Evolutionary conservation across 495 filamentous ascomycete species (phyloP).

Genomic region (Monascus purpureus): DNA sequence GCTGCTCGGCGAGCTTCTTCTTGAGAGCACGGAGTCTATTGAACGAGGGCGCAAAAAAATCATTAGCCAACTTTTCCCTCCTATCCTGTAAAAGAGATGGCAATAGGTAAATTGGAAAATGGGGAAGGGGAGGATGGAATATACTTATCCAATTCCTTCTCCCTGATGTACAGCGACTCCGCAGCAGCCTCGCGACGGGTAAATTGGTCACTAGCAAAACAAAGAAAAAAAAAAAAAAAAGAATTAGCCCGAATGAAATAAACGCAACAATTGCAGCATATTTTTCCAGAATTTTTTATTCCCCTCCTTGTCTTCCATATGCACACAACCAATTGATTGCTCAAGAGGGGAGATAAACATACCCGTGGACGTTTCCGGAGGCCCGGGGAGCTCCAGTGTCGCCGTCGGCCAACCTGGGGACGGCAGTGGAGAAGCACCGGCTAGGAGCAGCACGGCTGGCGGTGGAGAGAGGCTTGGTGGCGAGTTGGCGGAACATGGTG

Average conservation of each 20-base stretch:
- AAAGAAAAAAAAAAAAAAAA: background rate
- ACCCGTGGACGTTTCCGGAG: slow-evolving; percentile 21
- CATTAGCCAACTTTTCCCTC: slow-evolving; percentile 1
- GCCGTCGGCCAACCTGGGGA: slow-evolving; percentile 48
- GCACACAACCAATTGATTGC: too few species aligned
- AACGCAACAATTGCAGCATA: background rate
- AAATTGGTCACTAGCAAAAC: slow-evolving; percentile 61
- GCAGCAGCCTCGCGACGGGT: slow-evolving; percentile 75
- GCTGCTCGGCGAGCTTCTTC: slow-evolving; percentile 67
- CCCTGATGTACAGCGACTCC: slow-evolving; percentile 69
- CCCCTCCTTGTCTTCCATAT: background rate
- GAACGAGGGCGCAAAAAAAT: background rate
- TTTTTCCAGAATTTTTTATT: too few species aligned
- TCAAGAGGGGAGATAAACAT: slow-evolving; percentile 7
- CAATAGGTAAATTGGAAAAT: too few species aligned
- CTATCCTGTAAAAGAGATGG: too few species aligned
- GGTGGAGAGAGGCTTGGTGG: slow-evolving; percentile 42
- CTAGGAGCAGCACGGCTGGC: slow-evolving; percentile 33
- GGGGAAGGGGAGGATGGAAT: too few species aligned
- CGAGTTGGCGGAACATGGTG: slow-evolving; percentile 53
- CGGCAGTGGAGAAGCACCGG: slow-evolving; percentile 49
- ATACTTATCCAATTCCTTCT: slow-evolving; percentile 77
- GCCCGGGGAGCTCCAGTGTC: slow-evolving; percentile 52
- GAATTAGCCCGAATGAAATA: background rate
- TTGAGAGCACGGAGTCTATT: slow-evolving; percentile 47